These are phyloP conservation scores for Xerocomus spinulosus DNA, from an alignment of 768 basidiomycete species.

Conservation along the genomic window DNA sequence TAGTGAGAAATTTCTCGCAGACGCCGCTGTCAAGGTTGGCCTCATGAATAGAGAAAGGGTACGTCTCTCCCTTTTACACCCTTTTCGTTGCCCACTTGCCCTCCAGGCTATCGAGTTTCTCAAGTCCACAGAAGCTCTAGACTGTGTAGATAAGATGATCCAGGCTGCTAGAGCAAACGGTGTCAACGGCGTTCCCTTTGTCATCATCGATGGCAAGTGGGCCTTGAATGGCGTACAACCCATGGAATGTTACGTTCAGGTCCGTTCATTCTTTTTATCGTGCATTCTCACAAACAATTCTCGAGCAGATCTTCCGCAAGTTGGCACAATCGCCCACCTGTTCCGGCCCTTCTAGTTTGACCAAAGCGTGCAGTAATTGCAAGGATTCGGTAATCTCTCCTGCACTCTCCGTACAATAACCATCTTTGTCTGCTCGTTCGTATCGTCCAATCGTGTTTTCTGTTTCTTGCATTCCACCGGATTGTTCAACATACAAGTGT, in stretches of 20 bases:
- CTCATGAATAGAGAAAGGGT: constrained; percentile 39
- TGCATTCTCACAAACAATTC: not conserved
- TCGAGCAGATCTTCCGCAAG: constrained; percentile 31
- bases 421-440: not conserved
- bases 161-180: constrained; percentile 38
- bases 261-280: constrained; percentile 12
- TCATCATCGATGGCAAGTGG: constrained; percentile 44
- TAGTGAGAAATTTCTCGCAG: constrained; percentile 31
- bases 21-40: constrained; percentile 36
- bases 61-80: constrained; percentile 2
- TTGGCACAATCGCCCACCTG: constrained; percentile 19
- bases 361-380: constrained; percentile 18
- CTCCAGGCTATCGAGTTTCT: constrained; percentile 40
- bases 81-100: not conserved
- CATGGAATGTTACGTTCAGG: constrained; percentile 37
- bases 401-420: constrained; percentile 22
- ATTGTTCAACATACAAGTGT: constrained; percentile 15
- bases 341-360: not conserved
- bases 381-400: constrained; percentile 18
- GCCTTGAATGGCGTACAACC: constrained; percentile 44
- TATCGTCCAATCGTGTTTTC: not conserved
- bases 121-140: constrained; percentile 34
- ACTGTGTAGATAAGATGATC: constrained; percentile 40
- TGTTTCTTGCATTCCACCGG: constrained; percentile 8
- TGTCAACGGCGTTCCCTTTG: constrained; percentile 50